Percentiles rank a stretch among this genome's conserved stretches.
phyloP scores from a whole-genome alignment of 257 asterid genomes.

The Rubia yunnanensis region DNA sequence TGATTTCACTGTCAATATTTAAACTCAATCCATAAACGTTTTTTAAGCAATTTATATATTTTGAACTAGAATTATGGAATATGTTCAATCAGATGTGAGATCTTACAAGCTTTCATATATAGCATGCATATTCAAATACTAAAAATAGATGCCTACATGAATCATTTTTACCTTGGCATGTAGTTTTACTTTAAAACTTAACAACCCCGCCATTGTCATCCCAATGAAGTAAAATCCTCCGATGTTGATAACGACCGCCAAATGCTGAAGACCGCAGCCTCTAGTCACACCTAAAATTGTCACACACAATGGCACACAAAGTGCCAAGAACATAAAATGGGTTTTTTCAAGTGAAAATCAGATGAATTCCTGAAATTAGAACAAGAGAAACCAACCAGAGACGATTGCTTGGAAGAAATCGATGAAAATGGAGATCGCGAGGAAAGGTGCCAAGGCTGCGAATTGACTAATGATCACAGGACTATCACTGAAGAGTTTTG shows the following conservation, averaged over 20 bases:
- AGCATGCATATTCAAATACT: too few species aligned
- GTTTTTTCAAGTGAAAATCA: too few species aligned
- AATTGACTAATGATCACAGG: slow-evolving; percentile 33
- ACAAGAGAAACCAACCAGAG: slow-evolving; percentile 43
- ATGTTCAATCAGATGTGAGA: too few species aligned
- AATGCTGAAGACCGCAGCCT: slow-evolving; percentile 78
- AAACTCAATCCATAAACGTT: too few species aligned
- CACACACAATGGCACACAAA: too few species aligned
- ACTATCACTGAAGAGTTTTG: slow-evolving; percentile 56
- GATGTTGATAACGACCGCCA: slow-evolving; percentile 45
- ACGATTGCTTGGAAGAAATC: slow-evolving; percentile 64
- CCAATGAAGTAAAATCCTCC: slow-evolving; percentile 58
- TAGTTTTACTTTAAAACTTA: slow-evolving; percentile 43
- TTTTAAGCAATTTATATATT: too few species aligned
- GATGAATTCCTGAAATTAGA: too few species aligned
- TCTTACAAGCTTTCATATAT: too few species aligned
- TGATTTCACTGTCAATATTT: too few species aligned
- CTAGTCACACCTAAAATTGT: slow-evolving; percentile 52
- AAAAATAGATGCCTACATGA: too few species aligned
- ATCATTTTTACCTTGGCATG: slow-evolving; percentile 39
- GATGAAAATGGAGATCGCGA: slow-evolving; percentile 33
- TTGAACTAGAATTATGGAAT: too few species aligned
- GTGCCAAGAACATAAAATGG: too few species aligned
- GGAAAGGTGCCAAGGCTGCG: slow-evolving; percentile 57
- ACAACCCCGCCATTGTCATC: slow-evolving; percentile 50